Base-by-base conservation (phyloP, 768 basidiomycete species). In the Cystofilobasidium macerans region DNA sequence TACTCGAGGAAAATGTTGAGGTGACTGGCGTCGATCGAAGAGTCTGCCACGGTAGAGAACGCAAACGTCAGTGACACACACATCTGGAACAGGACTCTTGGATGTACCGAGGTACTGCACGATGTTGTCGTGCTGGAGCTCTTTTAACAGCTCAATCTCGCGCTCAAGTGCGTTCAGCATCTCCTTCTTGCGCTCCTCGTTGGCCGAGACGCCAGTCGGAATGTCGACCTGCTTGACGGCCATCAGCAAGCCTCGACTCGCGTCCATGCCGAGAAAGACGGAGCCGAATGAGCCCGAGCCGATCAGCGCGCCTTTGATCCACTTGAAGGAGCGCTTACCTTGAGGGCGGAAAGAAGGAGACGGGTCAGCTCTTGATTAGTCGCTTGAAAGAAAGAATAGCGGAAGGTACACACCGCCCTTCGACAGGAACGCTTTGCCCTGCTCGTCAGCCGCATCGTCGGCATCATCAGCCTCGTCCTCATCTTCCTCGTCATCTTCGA, bases 1-100 rank as follows among this genome's bases (percentile, higher is more conserved):
- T 97, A 97, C 77, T 97, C 92, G 69, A 97, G 77, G 80, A 97
- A 97, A 73, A 97, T 97, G 75, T 97, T 97, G 63, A 99, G 82
- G 75, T 82, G 86, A 54, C 88, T 86, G 35, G 87, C 87, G 71
- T 98, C 95, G 56, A 89, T 82, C 3, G 91, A 91, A 0, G 95
- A 99, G 75, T 97, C 95, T 97, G 71, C 11, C 26, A 38, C 4
- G 38, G 7, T 14, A 20, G 28, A 45, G 22, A 3, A 2, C 7
- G 30, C 2, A 11, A 3, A 28, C 13, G 33, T 65, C 26, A 57
- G 51, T n/a, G n/a, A 7, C 18, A 40, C 20, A 9, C 16, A 28
- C 28, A 43, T 14, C 24, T 9, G 32, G 7, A 26, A 28, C n/a
- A 40, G 28, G 24, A 40, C 20, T 14, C 30, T 6, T 14, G 22